phyloP scores from a whole-genome alignment of 2,329 filamentous ascomycete species.

The Myriosclerotinia duriaeana region DNA sequence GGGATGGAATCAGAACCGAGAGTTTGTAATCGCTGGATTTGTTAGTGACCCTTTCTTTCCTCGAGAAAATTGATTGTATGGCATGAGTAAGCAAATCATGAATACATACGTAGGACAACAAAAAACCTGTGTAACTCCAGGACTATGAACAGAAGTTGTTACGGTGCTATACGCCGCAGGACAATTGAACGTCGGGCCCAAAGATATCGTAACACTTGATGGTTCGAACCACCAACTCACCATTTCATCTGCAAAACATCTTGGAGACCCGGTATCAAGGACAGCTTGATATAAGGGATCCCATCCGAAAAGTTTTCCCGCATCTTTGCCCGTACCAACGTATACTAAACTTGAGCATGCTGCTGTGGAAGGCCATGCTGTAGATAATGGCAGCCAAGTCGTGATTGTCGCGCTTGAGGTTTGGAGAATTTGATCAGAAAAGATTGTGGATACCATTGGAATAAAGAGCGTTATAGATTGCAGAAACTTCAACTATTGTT shows the following conservation, averaged over 20 bases:
- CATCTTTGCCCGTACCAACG: background rate
- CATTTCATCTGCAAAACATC: constrained; percentile 19
- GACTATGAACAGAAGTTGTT: constrained; percentile 12
- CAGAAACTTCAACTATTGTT: background rate
- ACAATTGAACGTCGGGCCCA: constrained; percentile 17
- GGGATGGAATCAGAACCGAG: background rate
- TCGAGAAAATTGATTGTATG: background rate
- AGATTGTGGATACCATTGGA: background rate
- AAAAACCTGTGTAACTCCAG: constrained; percentile 17
- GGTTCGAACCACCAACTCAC: constrained; percentile 18
- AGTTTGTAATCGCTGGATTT: constrained; percentile 13
- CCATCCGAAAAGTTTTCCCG: constrained; percentile 14
- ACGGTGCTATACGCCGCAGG: constrained; percentile 18
- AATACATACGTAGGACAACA: constrained; percentile 19
- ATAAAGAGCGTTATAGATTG: background rate
- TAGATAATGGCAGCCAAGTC: constrained; percentile 17
- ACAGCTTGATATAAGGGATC: constrained; percentile 16
- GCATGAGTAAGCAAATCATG: background rate
- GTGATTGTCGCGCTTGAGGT: constrained; percentile 3
- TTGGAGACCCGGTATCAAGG: constrained; percentile 13
- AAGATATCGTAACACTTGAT: constrained; percentile 3
- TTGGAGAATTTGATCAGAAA: constrained; percentile 11
- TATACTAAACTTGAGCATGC: constrained; percentile 14
- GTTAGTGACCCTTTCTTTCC: background rate
- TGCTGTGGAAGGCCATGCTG: constrained; percentile 11